Percentiles rank a stretch among this genome's conserved stretches.
Conservation (phyloP, 805 yeast genomes). For the Lachancea fermentati region DNA sequence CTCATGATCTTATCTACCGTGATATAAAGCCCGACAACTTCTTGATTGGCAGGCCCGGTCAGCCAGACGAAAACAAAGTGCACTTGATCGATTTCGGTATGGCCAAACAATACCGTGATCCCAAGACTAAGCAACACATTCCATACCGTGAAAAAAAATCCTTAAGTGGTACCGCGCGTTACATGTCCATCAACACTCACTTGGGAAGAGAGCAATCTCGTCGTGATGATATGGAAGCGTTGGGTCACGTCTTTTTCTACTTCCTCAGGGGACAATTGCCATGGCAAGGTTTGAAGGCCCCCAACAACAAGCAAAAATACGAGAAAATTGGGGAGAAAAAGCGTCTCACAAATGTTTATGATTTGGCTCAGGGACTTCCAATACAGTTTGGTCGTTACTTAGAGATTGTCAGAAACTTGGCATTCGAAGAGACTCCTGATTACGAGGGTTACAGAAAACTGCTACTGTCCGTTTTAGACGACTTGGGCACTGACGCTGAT, state of each 20-base stretch:
- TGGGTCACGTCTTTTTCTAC: conserved; percentile 95
- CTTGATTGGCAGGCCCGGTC: conserved; percentile 82
- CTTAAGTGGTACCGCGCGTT: conserved; percentile 95
- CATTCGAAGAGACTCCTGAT: conserved; percentile 92
- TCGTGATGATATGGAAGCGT: conserved; percentile 92
- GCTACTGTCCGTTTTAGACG: conserved; percentile 70
- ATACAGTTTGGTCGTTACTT: conserved; percentile 90
- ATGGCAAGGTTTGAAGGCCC: conserved; percentile 99
- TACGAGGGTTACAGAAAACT: conserved; percentile 79
- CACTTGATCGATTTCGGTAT: conserved; percentile 95
- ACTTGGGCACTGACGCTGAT: conserved; percentile 66
- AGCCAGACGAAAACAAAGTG: conserved; percentile 77
- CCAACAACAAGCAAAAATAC: conserved; percentile 94
- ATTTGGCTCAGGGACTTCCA: conserved; percentile 84
- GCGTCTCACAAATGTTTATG: conserved; percentile 80
- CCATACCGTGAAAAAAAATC: conserved; percentile 96
- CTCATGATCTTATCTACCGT: conserved; percentile 85
- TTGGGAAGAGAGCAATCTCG: conserved; percentile 95
- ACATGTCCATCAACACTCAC: conserved; percentile 97
- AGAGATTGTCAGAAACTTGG: conserved; percentile 79
- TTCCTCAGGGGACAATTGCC: conserved; percentile 92
- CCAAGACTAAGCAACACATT: conserved; percentile 89
- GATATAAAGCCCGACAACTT: conserved; percentile 98
- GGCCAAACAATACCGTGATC: conserved; percentile 98
- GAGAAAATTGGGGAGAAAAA: conserved; percentile 97